A percentile compares a stretch with the other conserved stretches of the same genome.
Conservation (phyloP, 768 basidiomycete genomes). For the Suillus clintonianus region DNA sequence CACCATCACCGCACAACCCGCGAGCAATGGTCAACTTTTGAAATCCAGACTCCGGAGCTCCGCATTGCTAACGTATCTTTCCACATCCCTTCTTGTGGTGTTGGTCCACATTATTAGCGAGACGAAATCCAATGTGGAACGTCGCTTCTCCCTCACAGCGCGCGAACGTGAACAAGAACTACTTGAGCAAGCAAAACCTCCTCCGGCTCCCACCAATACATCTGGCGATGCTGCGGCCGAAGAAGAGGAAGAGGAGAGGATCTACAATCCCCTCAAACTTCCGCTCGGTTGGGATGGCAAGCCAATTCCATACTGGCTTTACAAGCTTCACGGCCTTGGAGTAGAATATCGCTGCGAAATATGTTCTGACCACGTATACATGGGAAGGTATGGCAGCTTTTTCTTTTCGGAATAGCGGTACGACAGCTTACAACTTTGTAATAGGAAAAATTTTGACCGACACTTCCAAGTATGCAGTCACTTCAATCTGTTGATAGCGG, state of each 20-base stretch:
- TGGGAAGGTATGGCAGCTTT: conserved; percentile 71
- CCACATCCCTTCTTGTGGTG: conserved; percentile 62
- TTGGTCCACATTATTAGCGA: conserved; percentile 75
- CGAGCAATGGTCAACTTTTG: conserved; percentile 30
- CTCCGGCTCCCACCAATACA: conserved; percentile 48
- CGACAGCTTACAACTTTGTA: conserved; percentile 17
- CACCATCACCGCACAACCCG: conserved; percentile 29
- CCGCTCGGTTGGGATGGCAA: conserved; percentile 99
- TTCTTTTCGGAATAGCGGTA: not conserved
- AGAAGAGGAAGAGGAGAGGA: conserved; percentile 93
- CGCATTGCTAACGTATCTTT: conserved; percentile 72
- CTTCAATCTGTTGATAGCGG: conserved; percentile 2
- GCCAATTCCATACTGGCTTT: conserved; percentile 98
- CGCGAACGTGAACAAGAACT: conserved; percentile 95
- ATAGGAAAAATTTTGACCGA: conserved; percentile 91
- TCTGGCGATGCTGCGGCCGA: conserved; percentile 63
- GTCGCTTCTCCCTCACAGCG: conserved; percentile 95
- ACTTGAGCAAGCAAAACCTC: conserved; percentile 63
- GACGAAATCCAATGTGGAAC: conserved; percentile 95
- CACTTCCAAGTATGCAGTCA: conserved; percentile 75
- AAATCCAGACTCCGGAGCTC: conserved; percentile 60
- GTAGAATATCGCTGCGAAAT: conserved; percentile 98
- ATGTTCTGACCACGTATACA: conserved; percentile 94
- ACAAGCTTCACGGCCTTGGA: conserved; percentile 97
- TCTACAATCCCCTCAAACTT: conserved; percentile 97